phyloP scores from a whole-genome alignment of 1,284 basidiomycete species.

The Ceraceosorus guamensis region DNA sequence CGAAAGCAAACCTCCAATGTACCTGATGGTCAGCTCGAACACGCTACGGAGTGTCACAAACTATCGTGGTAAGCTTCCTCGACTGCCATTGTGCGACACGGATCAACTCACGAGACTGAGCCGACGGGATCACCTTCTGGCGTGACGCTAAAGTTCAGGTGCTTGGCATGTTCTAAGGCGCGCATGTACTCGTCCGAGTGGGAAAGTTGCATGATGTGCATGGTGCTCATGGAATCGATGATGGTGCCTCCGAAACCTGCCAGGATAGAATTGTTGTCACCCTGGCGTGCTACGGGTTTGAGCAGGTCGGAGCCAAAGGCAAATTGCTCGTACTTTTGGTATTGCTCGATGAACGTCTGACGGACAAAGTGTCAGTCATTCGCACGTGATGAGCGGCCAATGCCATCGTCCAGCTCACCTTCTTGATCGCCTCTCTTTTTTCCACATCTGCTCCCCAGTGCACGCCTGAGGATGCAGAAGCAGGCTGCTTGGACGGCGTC shows the following conservation, averaged over 20 bases:
- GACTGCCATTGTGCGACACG: slow-evolving; percentile 2
- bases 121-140: not conserved
- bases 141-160: slow-evolving; percentile 27
- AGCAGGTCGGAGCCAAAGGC: slow-evolving; percentile 23
- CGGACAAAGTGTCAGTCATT: no score
- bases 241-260: slow-evolving; percentile 38
- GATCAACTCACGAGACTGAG: not conserved
- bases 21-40: slow-evolving; percentile 40
- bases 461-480: no score
- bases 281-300: slow-evolving; percentile 15
- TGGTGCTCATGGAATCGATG: slow-evolving; percentile 32
- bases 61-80: no score
- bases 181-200: slow-evolving; percentile 16
- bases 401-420: slow-evolving; percentile 3
- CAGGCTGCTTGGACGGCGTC: no score
- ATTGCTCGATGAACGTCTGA: slow-evolving; percentile 20
- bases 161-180: slow-evolving; percentile 17
- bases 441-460: slow-evolving; percentile 5
- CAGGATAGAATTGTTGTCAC: slow-evolving; percentile 8
- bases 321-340: slow-evolving; percentile 25
- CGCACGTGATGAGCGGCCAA: not conserved
- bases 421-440: slow-evolving; percentile 18
- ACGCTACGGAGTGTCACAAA: slow-evolving; percentile 9
- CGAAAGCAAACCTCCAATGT: slow-evolving; percentile 32
- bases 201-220: slow-evolving; percentile 29